A percentile compares a stretch with the other conserved stretches of the same genome.
phyloP scores from a whole-genome alignment of 495 filamentous ascomycete genomes.

The Penicillium paxilli region DNA sequence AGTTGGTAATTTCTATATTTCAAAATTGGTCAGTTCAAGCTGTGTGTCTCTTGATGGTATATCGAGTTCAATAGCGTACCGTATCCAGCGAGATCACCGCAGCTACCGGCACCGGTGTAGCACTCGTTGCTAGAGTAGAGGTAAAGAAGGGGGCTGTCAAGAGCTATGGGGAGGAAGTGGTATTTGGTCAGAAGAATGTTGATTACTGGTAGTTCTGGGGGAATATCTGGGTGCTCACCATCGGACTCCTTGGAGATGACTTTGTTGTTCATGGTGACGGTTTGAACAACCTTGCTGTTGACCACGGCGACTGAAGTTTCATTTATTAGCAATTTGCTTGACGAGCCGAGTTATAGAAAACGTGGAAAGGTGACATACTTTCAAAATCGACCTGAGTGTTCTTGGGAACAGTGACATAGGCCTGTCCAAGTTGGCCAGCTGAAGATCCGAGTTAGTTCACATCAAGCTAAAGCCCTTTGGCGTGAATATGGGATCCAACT shows the following conservation, averaged over 20 bases:
- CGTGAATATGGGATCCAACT: neutral
- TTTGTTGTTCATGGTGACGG: constrained; percentile 16
- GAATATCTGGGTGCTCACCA: no score
- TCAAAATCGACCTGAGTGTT: constrained; percentile 15
- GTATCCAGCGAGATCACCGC: constrained; percentile 14
- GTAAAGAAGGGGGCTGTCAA: constrained; percentile 11
- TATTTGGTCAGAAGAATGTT: no score
- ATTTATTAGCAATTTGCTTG: neutral
- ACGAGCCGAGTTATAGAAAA: neutral
- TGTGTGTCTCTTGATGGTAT: neutral
- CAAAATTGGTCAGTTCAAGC: neutral
- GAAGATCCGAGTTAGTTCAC: neutral
- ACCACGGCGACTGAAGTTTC: constrained; percentile 13
- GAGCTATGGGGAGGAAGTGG: no score
- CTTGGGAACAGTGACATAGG: constrained; percentile 19
- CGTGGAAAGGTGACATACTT: constrained; percentile 8
- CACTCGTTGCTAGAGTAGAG: constrained; percentile 26
- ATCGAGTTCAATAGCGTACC: constrained; percentile 3
- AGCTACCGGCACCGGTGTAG: constrained; percentile 21
- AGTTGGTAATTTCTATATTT: constrained; percentile 11
- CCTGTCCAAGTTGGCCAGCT: constrained; percentile 19
- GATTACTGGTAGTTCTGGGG: no score
- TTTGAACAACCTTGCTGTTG: constrained; percentile 15
- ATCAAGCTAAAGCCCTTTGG: neutral
- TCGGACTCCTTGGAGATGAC: constrained; percentile 19